Evolutionary conservation across 225 moss, liverwort and hornwort species (phyloP), one percentile per base, ranked within the genome.

Genomic region (Marchantia paleacea): DNA sequence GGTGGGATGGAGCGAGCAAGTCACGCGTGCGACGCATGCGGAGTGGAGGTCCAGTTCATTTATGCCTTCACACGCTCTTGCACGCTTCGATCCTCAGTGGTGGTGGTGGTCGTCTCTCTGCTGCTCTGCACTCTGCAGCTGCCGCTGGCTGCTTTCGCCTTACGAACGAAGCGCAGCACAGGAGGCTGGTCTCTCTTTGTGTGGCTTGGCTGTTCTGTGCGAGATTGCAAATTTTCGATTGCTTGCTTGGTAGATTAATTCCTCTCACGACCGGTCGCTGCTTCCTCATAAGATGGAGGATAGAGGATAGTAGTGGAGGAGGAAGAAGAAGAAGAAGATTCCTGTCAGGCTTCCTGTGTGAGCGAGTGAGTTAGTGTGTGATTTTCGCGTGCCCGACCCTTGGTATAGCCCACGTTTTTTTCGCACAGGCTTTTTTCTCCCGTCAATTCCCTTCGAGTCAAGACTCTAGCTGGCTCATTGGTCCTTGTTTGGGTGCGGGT

Each of bases 31-130:
- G 57, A 57, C 60, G 29, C 75, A 75, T 29, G 31, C 75, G 60
- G 60, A 19, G 16, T 0, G 58, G 75, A 52, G 20, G 72, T 72
- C 72, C 72, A 72, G 72, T 47, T 72, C 60, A 57, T 57, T 75
- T 54, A 57, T 58, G 55, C 20, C 57, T 29, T 58, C 76, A 53
- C 76, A 76, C 76, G 76, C 76, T 61, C 76, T 31, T 49, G 76
- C 76, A 76, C 76, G 76, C 76, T 12, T 48, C 76, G 76, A 76
- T 61, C 62, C 61, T 24, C 39, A 5, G 39, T 39, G 39, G 55
- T 31, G 30, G 75, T 72, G 22, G 72, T 49, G 22, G 48, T 48
- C 52, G 52, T n/a, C 55, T 29, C 52, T 55, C 10, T 19, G 10
- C 26, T 52, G 10, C 26, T 52, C 55, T 73, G 26, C 47, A 16